Conservation (phyloP, 179 eudicot genomes). For the Camellia oleifera region DNA sequence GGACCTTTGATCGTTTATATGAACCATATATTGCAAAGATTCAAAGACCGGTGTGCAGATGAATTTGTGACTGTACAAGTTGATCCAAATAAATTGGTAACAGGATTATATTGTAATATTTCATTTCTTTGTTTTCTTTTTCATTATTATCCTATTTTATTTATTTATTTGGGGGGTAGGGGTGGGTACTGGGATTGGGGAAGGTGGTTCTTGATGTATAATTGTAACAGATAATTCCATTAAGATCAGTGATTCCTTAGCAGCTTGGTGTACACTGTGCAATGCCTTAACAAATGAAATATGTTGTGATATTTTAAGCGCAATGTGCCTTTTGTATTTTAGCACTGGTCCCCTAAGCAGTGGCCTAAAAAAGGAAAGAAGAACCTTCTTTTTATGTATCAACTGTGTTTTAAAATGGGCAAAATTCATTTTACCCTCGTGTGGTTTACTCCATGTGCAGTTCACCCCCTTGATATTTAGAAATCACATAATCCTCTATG, state of each 20-base stretch:
- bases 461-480: no score
- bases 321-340: not conserved
- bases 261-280: not conserved
- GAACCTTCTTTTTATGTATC: not conserved
- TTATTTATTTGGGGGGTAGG: not conserved
- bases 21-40: constrained; percentile 4
- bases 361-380: not conserved
- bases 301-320: not conserved
- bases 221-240: not conserved
- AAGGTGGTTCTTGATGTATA: not conserved
- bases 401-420: not conserved
- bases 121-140: not conserved
- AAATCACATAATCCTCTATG: no score
- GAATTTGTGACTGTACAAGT: constrained; percentile 8
- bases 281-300: not conserved
- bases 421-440: no score
- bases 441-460: no score
- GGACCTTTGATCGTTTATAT: constrained; percentile 9
- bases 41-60: not conserved
- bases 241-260: not conserved
- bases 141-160: not conserved
- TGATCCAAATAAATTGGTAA: not conserved
- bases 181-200: not conserved
- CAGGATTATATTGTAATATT: not conserved
- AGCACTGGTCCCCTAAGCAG: not conserved